Base-by-base conservation (phyloP, 345 rosid species). In the Populus tremula region DNA sequence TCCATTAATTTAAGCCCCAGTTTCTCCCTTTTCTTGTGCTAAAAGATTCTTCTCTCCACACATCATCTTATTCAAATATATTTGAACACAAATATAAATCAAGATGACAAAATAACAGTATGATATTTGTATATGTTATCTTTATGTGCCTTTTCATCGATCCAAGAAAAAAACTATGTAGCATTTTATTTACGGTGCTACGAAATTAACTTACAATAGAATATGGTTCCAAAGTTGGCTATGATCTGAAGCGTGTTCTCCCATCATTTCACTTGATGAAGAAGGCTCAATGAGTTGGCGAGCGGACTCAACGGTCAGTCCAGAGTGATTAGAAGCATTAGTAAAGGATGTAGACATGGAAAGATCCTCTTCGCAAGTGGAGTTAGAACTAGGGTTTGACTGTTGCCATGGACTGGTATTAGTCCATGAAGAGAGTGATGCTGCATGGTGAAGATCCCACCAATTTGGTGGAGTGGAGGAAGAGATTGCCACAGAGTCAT, bases 401-500 rank as follows among this genome's bases (percentile, higher is more conserved):
- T 78, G 84, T 31, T 82, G 84, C 84, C 87, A 84, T 3, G 83
- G 64, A 69, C 74, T 63, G 39, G 45, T 76, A 62, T 27, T 73
- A n/a, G 74, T 74, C 89, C 87, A 86, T 9, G 96, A 78, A 82
- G 84, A 76, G 29, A 88, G 67, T 33, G 89, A 86, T 72, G 20
- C 86, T 69, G 89, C 87, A 80, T 85, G 76, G 66, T 77, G 93
- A 84, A 86, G 87, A 78, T 92, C 91, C 89, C 93, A 90, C 94
- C 93, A 92, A 70, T 45, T 77, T 50, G 75, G 71, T 38, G 81
- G 81, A 7, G 87, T 45, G 11, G 80, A 77, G 50, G 88, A 80
- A 13, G 82, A 78, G 47, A 79, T 70, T 29, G 75, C 81, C 36
- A 82, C 86, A n/a, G 85, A 83, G 66, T 80, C 68, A 11, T 84